These are phyloP conservation scores for Sicyos edulis DNA, from an alignment of 306 rosid genomes.

Conservation along the genomic window DNA sequence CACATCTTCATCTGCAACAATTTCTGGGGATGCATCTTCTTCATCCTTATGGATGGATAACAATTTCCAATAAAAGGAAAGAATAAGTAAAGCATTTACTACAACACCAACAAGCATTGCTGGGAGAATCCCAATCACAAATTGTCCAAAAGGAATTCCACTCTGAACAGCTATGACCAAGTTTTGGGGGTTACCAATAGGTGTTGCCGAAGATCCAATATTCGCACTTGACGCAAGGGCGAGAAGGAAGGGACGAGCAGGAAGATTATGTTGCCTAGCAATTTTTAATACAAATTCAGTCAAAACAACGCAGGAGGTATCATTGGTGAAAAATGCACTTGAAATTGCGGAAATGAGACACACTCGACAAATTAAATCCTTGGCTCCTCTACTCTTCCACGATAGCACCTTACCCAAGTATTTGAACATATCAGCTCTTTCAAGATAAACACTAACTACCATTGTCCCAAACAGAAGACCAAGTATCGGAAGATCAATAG, in stretches of 20 bases:
- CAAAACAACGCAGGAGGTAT: slow-evolving; percentile 76
- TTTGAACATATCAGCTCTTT: slow-evolving; percentile 85
- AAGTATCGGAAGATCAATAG: slow-evolving; percentile 75
- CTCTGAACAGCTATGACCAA: slow-evolving; percentile 73
- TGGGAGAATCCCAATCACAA: slow-evolving; percentile 60
- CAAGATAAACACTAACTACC: slow-evolving; percentile 90
- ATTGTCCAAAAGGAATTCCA: slow-evolving; percentile 55
- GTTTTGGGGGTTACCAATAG: slow-evolving; percentile 91
- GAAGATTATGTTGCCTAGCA: slow-evolving; percentile 76
- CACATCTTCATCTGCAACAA: slow-evolving; percentile 48
- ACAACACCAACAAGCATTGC: slow-evolving; percentile 67
- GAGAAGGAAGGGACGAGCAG: slow-evolving; percentile 83
- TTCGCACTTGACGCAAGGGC: slow-evolving; percentile 93
- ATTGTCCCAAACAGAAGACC: slow-evolving; percentile 95
- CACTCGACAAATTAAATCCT: slow-evolving; percentile 68
- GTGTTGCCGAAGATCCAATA: slow-evolving; percentile 89
- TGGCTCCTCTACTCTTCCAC: slow-evolving; percentile 82
- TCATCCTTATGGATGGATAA: slow-evolving; percentile 51
- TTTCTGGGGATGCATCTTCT: slow-evolving; percentile 44
- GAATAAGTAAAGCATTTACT: slow-evolving; percentile 53
- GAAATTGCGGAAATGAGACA: slow-evolving; percentile 78
- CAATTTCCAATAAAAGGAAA: slow-evolving; percentile 57
- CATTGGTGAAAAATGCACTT: slow-evolving; percentile 83
- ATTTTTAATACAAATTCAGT: slow-evolving; percentile 81
- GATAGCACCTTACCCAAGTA: slow-evolving; percentile 72